A percentile compares a stretch with the other conserved stretches of the same genome.
phyloP scores from a whole-genome alignment of 2,329 filamentous ascomycete species.

The Davidsoniella eucalypti region DNA sequence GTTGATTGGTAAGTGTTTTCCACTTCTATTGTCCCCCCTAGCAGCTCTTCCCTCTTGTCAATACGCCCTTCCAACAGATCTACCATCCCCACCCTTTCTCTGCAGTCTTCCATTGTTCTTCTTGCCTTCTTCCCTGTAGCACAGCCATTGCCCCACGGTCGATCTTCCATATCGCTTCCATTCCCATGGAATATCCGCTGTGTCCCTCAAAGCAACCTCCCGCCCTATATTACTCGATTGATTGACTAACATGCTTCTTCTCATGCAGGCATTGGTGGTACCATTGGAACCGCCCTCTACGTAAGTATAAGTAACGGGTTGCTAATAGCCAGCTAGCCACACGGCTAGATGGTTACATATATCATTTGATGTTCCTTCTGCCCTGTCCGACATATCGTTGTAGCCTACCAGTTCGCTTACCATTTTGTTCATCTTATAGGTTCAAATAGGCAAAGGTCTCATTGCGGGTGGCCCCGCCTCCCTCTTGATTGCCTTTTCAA shows the following conservation, averaged over 20 bases:
- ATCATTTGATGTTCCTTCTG: not conserved
- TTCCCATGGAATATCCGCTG: too few species aligned
- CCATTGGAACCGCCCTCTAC: slow-evolving; percentile 45
- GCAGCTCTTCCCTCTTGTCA: too few species aligned
- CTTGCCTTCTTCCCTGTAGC: not conserved
- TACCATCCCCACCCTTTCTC: not conserved
- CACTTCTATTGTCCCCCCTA: too few species aligned
- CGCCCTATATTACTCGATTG: too few species aligned
- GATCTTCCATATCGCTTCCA: not conserved
- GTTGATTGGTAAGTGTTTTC: too few species aligned
- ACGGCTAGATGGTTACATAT: too few species aligned
- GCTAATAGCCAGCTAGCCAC: not conserved
- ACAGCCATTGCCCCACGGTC: not conserved
- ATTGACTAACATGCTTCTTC: not conserved
- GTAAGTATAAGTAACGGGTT: slow-evolving; percentile 23
- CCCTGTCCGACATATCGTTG: not conserved
- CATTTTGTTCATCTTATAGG: slow-evolving; percentile 19
- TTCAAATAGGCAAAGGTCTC: slow-evolving; percentile 36
- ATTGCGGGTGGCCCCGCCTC: slow-evolving; percentile 44
- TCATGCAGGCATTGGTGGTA: slow-evolving; percentile 39
- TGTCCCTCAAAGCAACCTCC: too few species aligned
- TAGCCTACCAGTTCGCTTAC: slow-evolving; percentile 13
- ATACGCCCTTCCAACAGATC: too few species aligned
- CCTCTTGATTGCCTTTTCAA: too few species aligned
- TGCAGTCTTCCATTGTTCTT: not conserved